A percentile compares a stretch with the other conserved stretches of the same genome.
phyloP scores from a whole-genome alignment of 495 filamentous ascomycete genomes.

The Aspergillus mulundensis region DNA sequence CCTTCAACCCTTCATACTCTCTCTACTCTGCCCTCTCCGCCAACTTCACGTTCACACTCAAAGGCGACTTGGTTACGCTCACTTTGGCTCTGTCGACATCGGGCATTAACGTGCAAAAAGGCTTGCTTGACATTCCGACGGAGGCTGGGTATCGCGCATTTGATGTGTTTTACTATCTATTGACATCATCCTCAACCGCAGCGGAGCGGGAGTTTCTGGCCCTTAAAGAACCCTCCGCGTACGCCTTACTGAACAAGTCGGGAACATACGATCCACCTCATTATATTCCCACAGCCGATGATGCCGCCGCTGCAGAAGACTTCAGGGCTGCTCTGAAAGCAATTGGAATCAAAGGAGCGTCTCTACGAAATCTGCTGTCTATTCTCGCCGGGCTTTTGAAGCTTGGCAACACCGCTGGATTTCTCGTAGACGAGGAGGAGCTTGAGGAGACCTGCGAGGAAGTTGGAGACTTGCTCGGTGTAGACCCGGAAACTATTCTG shows the following conservation, averaged over 20 bases:
- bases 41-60: slow-evolving; percentile 73
- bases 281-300: slow-evolving; percentile 90
- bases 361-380: slow-evolving; percentile 75
- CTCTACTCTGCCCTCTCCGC: slow-evolving; percentile 78
- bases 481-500: slow-evolving; percentile 81
- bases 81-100: slow-evolving; percentile 77
- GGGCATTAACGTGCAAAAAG: slow-evolving; percentile 79
- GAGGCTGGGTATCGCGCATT: slow-evolving; percentile 89
- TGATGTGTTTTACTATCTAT: slow-evolving; percentile 95
- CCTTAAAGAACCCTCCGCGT: slow-evolving; percentile 72
- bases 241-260: slow-evolving; percentile 74
- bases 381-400: slow-evolving; percentile 83
- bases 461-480: slow-evolving; percentile 75
- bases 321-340: slow-evolving; percentile 77
- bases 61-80: slow-evolving; percentile 72
- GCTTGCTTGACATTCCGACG: slow-evolving; percentile 74
- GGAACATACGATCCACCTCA: slow-evolving; percentile 82
- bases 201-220: slow-evolving; percentile 90
- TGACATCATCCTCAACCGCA: slow-evolving; percentile 82
- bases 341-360: slow-evolving; percentile 85
- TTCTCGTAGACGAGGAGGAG: slow-evolving; percentile 78
- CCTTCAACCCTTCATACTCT: slow-evolving; percentile 80
- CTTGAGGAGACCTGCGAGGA: slow-evolving; percentile 88
- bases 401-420: slow-evolving; percentile 83
- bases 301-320: slow-evolving; percentile 89